Conservation (phyloP, 768 basidiomycete genomes). For the Lentinula raphanica region DNA sequence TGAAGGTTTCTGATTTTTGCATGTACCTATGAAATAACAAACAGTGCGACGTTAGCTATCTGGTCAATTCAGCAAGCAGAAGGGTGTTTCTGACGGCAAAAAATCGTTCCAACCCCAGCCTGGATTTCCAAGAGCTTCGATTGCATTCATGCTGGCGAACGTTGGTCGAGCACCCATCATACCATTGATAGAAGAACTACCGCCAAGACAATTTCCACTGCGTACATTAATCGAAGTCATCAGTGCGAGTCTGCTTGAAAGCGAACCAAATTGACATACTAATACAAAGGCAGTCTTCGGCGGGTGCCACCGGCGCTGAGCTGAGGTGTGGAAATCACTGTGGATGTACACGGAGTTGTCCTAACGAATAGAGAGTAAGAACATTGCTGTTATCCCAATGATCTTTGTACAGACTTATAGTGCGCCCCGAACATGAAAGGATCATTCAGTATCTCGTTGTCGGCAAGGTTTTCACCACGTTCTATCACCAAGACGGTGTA, state of each 20-base stretch:
- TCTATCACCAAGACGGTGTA: conserved; percentile 19
- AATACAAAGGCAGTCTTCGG: background rate
- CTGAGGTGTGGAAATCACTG: conserved; percentile 7
- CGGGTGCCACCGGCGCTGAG: conserved; percentile 7
- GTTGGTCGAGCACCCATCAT: conserved; percentile 18
- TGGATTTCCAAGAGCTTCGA: conserved; percentile 15
- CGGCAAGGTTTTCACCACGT: conserved; percentile 22
- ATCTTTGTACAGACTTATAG: background rate
- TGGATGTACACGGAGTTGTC: conserved; percentile 1
- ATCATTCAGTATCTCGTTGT: conserved; percentile 7
- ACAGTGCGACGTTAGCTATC: no score
- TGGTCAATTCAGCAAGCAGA: no score
- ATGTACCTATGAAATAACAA: conserved; percentile 9
- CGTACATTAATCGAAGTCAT: no score
- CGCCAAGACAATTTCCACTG: conserved; percentile 20
- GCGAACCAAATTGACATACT: conserved; percentile 7
- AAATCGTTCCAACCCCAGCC: conserved; percentile 29
- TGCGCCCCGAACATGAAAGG: conserved; percentile 6
- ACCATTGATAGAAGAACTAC: conserved; percentile 23
- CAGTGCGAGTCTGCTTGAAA: no score
- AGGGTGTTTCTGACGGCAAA: no score
- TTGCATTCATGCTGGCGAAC: conserved; percentile 11
- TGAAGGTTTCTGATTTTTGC: conserved; percentile 15
- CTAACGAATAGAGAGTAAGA: background rate
- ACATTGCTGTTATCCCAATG: no score